A percentile compares a stretch with the other conserved stretches of the same genome.
Conservation (phyloP, 2,329 filamentous ascomycete genomes). For the Fusarium nygamai region DNA sequence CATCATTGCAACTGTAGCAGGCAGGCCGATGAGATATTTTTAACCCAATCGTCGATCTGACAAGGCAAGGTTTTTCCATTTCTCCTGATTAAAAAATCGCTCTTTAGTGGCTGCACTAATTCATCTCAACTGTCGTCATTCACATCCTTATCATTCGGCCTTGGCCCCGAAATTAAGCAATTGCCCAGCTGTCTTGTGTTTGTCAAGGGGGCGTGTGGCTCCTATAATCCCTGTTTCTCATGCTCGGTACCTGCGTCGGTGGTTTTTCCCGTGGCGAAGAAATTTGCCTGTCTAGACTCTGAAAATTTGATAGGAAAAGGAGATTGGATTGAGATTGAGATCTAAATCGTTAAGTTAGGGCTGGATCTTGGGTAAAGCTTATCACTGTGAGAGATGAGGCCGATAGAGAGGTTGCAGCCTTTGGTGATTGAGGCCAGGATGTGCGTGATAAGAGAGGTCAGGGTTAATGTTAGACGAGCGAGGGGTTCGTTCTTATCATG, state of each 20-base stretch:
- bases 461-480: not conserved
- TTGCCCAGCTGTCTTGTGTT: constrained; percentile 19
- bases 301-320: not conserved
- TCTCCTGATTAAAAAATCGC: not conserved
- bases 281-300: not conserved
- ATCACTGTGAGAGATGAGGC: not conserved
- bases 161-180: constrained; percentile 28
- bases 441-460: not conserved
- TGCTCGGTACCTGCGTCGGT: constrained; percentile 18
- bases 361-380: constrained; percentile 8
- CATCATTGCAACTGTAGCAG: not conserved
- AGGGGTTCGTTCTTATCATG: constrained; percentile 2
- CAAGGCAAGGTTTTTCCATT: not conserved
- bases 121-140: constrained; percentile 4
- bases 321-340: not conserved
- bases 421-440: not conserved
- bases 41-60: constrained; percentile 21
- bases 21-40: constrained; percentile 9
- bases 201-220: constrained; percentile 2
- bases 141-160: not conserved
- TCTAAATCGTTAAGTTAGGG: not conserved
- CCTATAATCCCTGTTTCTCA: not conserved
- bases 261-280: not conserved
- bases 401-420: not conserved
- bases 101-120: constrained; percentile 9